These are phyloP conservation scores for Tetracentron sinense DNA, from an alignment of 164 flowering plant genomes.

Conservation along the genomic window DNA sequence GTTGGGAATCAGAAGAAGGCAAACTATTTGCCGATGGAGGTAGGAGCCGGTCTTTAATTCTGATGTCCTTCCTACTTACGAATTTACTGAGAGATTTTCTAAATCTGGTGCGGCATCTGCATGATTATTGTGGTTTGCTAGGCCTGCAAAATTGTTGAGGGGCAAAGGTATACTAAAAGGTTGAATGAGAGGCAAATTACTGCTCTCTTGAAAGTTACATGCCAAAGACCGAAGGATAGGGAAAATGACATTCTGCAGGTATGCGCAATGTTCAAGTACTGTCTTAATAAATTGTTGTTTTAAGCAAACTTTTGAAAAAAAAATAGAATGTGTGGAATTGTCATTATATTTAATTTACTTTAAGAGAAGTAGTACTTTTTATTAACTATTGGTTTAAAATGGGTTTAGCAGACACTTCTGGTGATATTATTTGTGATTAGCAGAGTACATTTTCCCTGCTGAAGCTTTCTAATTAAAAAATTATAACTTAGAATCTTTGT, in stretches of 20 bases:
- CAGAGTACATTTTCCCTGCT: too few relatives aligned
- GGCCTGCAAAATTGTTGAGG: constrained; percentile 86
- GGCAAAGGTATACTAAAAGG: constrained; percentile 77
- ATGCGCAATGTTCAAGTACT: neutral
- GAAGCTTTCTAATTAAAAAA: too few relatives aligned
- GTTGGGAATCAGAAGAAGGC: constrained; percentile 70
- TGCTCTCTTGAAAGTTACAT: constrained; percentile 69
- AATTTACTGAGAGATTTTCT: neutral
- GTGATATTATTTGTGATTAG: too few relatives aligned
- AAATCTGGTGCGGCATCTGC: constrained; percentile 2
- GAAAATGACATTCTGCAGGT: constrained; percentile 76
- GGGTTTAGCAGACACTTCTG: too few relatives aligned
- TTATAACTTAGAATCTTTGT: too few relatives aligned
- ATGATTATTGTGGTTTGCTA: constrained; percentile 23
- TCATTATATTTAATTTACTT: too few relatives aligned
- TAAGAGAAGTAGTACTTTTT: too few relatives aligned
- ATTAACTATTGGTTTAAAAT: too few relatives aligned
- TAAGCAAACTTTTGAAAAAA: too few relatives aligned
- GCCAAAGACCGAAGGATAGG: constrained; percentile 72
- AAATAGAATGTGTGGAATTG: too few relatives aligned
- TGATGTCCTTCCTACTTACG: neutral
- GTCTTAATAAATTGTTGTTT: neutral
- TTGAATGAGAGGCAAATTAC: constrained; percentile 82
- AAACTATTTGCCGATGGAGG: constrained; percentile 80
- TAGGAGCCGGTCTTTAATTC: constrained; percentile 8